Conservation (phyloP, 2,329 filamentous ascomycete genomes). For the Myotisia sp. region DNA sequence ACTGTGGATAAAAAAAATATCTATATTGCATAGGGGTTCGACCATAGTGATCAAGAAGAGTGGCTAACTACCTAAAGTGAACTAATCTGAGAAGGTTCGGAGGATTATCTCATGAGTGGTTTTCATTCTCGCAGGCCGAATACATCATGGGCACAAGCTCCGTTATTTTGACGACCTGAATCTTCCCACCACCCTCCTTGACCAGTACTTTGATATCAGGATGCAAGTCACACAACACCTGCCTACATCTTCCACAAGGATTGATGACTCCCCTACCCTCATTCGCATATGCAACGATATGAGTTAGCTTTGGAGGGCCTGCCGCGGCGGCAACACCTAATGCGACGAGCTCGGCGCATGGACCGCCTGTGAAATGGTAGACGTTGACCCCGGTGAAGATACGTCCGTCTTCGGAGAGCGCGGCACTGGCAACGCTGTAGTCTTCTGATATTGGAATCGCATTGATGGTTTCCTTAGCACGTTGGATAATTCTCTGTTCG, state of each 20-base stretch:
- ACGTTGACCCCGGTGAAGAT: constrained; percentile 18
- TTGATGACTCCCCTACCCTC: constrained; percentile 14
- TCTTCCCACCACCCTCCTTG: constrained; percentile 5
- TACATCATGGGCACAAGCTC: constrained; percentile 10
- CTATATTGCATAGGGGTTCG: too few species aligned
- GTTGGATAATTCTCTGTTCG: constrained; percentile 13
- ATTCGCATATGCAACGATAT: constrained; percentile 17
- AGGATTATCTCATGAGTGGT: not conserved
- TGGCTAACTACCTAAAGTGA: too few species aligned
- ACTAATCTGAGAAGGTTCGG: too few species aligned
- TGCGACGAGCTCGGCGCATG: constrained; percentile 19
- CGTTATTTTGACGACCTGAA: constrained; percentile 5
- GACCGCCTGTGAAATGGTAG: constrained; percentile 19
- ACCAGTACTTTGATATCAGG: constrained; percentile 17
- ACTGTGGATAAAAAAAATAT: too few species aligned
- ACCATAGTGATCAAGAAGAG: too few species aligned
- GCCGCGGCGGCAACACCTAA: constrained; percentile 17
- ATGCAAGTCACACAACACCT: constrained; percentile 17
- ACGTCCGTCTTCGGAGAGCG: constrained; percentile 12
- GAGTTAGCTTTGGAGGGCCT: constrained; percentile 13
- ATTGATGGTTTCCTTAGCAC: constrained; percentile 14
- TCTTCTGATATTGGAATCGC: constrained; percentile 14
- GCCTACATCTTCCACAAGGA: constrained; percentile 19
- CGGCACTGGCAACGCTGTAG: constrained; percentile 16
- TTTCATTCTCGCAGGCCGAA: too few species aligned